Base-by-base conservation (phyloP, 2,329 filamentous ascomycete species). In the Aspergillus aculeatinus region DNA sequence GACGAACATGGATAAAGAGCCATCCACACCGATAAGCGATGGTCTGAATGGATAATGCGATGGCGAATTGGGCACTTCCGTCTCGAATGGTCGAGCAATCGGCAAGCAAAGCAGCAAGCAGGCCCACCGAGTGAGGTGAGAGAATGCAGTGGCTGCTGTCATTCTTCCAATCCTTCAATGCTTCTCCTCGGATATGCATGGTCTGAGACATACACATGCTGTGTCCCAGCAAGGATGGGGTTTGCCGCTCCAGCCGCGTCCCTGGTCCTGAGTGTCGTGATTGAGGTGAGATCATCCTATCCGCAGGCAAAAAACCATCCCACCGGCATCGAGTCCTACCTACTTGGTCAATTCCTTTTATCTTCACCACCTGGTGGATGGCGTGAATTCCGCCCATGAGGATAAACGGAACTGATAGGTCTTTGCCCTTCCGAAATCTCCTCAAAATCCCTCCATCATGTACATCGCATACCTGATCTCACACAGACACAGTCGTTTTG, bases 191-290 rank as follows among this genome's bases (percentile, higher is more conserved):
- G 39, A 44, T 19, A 44, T 44, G 39, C 39, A 44, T 16, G 39
- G 7, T 19, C 39, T 44, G 16, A 44, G 39, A 44, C 39, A 44
- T 19, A 19, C 39, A 44, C 12, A 35, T 14, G 16, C 39, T 9
- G 39, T 44, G 16, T 44, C 39, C 6, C 16, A 19, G 39, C 39
- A 19, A 44, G 39, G 39, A 44, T 19, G 39, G n/a, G 16, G 39
- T 19, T 44, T 55, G 12, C 53, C 39, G 29, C 48, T 33, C 42
- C 44, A 55, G 53, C 53, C 53, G 31, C 53, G 44, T 44, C 35
- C 53, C 48, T 48, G 53, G 53, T 35, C 3, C 14, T 50, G 23
- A 3, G 23, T 27, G 25, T 19, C 16, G 39, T 44, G 14, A 19
- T 19, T 9, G 39, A n/a, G 39, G 16, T 44, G n/a, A 19, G 5